phyloP scores from a whole-genome alignment of 2,329 filamentous ascomycete species.

The Daldinia sp. region DNA sequence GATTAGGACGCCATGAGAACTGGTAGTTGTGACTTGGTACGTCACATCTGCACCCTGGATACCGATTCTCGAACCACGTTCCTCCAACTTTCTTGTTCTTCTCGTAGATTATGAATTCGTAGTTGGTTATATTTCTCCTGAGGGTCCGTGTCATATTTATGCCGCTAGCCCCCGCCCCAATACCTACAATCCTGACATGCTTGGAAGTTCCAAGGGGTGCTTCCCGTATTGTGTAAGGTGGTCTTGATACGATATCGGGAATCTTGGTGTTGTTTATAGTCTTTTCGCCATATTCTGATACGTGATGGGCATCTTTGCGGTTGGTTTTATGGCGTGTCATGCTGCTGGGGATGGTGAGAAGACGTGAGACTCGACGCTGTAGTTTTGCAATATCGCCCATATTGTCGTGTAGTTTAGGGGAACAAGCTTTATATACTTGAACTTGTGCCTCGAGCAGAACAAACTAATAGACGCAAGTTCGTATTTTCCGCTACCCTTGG shows the following conservation, averaged over 20 bases:
- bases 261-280: conserved; percentile 41
- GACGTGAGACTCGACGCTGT: conserved; percentile 46
- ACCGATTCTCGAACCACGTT: conserved; percentile 70
- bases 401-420: conserved; percentile 22
- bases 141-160: conserved; percentile 61
- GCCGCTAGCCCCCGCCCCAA: conserved; percentile 60
- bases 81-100: conserved; percentile 68
- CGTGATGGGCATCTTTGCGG: conserved; percentile 36
- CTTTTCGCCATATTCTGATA: conserved; percentile 29
- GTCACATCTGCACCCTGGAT: conserved; percentile 69
- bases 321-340: conserved; percentile 51
- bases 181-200: conserved; percentile 58
- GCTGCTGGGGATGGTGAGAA: conserved; percentile 36
- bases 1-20: conserved; percentile 71
- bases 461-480: conserved; percentile 7
- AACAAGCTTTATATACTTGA: conserved; percentile 43
- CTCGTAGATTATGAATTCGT: conserved; percentile 65
- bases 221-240: conserved; percentile 54
- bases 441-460: conserved; percentile 8
- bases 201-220: conserved; percentile 55
- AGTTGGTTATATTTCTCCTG: conserved; percentile 57
- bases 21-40: conserved; percentile 72
- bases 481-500: conserved; percentile 22
- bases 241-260: conserved; percentile 30
- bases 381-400: conserved; percentile 40